Evolutionary conservation across 2,329 filamentous ascomycete species (phyloP).

Genomic region (Ophiocordyceps camponoti-floridani): DNA sequence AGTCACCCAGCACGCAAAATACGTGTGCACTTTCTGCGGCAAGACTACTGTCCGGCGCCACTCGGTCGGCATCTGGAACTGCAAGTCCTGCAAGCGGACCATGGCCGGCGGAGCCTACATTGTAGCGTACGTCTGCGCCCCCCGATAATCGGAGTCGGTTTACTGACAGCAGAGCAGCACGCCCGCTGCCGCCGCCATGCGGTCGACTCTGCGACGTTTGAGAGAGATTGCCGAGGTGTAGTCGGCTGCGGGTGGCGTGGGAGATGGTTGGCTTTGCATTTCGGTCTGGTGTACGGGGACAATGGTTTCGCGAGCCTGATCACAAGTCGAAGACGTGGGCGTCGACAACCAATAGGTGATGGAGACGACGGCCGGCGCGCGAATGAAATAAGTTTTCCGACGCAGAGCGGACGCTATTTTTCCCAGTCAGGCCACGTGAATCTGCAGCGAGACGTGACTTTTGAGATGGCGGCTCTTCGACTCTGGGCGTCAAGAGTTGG

Average conservation of each 20-base stretch:
- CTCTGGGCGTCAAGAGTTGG: too few relatives aligned
- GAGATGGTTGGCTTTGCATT: conserved; percentile 23
- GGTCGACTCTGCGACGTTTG: conserved; percentile 92
- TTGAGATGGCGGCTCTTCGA: too few relatives aligned
- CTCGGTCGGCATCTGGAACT: conserved; percentile 92
- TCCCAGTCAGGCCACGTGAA: background rate
- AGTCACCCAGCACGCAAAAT: conserved; percentile 95
- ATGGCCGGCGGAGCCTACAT: conserved; percentile 62
- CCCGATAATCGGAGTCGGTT: background rate
- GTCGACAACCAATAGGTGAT: conserved; percentile 21
- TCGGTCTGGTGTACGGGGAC: conserved; percentile 27
- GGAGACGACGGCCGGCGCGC: conserved; percentile 24
- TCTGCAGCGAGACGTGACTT: background rate
- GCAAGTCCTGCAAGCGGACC: conserved; percentile 88
- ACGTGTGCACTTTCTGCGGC: conserved; percentile 96
- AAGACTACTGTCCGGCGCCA: conserved; percentile 87
- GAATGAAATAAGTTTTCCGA: conserved; percentile 14
- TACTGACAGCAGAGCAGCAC: conserved; percentile 39
- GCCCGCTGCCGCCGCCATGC: conserved; percentile 80
- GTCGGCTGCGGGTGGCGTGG: conserved; percentile 15
- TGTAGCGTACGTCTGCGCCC: conserved; percentile 62
- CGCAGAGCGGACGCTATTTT: background rate
- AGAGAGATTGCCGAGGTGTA: conserved; percentile 95
- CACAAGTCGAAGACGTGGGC: conserved; percentile 22
- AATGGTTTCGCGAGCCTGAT: conserved; percentile 24